Evolutionary conservation across 2,329 filamentous ascomycete genomes (phyloP).

Genomic region (Microsporum audouinii): DNA sequence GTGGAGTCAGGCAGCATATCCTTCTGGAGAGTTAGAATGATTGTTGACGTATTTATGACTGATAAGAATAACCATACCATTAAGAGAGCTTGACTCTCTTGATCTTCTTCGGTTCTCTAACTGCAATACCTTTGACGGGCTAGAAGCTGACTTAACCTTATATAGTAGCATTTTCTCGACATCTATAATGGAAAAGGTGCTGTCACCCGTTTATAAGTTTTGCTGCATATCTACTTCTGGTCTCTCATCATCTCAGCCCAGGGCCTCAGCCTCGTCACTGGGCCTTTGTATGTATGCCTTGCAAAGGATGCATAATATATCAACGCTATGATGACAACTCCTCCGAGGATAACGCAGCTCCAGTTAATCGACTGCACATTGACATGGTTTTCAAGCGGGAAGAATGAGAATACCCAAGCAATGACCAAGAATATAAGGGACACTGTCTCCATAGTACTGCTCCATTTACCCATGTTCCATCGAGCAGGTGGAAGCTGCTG

Average conservation of each 20-base stretch:
- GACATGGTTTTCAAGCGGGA: constrained; percentile 29
- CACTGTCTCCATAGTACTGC: not conserved
- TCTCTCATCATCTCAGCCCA: not conserved
- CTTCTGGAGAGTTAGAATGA: too few species aligned
- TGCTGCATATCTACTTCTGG: not conserved
- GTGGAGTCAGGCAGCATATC: too few species aligned
- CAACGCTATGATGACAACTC: constrained; percentile 28
- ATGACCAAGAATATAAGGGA: constrained; percentile 25
- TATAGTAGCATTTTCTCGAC: too few species aligned
- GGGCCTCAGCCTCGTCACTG: not conserved
- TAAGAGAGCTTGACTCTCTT: too few species aligned
- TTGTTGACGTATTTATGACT: not conserved
- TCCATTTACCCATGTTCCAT: constrained; percentile 36
- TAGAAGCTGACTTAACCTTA: too few species aligned
- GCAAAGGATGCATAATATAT: not conserved
- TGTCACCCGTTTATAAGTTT: too few species aligned
- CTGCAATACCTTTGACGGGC: too few species aligned
- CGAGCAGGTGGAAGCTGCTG: constrained; percentile 33
- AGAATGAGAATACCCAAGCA: constrained; percentile 36
- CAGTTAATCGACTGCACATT: constrained; percentile 37
- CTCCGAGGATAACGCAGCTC: constrained; percentile 36
- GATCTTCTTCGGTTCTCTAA: too few species aligned
- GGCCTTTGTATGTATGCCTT: not conserved
- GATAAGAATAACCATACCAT: not conserved
- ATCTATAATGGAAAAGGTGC: too few species aligned